Conservation (phyloP, 768 basidiomycete genomes). For the Mycena vulgaris region DNA sequence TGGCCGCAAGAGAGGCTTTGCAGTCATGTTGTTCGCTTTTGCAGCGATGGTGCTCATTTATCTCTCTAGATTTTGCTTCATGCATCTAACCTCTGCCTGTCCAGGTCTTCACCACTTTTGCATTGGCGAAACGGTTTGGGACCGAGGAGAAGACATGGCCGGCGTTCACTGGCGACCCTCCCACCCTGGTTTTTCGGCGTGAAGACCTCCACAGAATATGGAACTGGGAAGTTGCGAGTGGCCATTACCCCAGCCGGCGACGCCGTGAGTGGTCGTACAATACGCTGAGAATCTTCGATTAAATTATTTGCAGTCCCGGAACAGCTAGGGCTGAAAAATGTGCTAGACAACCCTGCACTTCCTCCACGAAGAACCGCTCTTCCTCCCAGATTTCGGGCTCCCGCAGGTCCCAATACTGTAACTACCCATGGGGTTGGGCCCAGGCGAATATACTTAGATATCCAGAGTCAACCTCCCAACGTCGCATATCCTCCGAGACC, state of each 20-base stretch:
- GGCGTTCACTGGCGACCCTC: slow-evolving; percentile 35
- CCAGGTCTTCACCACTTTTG: slow-evolving; percentile 33
- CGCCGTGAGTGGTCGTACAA: slow-evolving; percentile 67
- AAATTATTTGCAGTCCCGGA: slow-evolving; percentile 72
- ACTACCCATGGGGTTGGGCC: slow-evolving; percentile 83
- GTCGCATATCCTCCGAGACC: slow-evolving; percentile 93
- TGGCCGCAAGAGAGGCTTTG: slow-evolving; percentile 62
- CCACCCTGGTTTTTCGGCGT: slow-evolving; percentile 68
- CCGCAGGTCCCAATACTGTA: slow-evolving; percentile 63
- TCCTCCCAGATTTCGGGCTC: slow-evolving; percentile 64
- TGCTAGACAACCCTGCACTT: slow-evolving; percentile 82
- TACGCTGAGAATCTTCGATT: background rate
- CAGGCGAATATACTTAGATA: slow-evolving; percentile 82
- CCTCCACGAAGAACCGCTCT: slow-evolving; percentile 67
- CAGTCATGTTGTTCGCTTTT: slow-evolving; percentile 28
- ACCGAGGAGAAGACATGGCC: slow-evolving; percentile 37
- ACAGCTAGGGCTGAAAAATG: slow-evolving; percentile 68
- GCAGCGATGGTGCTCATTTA: slow-evolving; percentile 46
- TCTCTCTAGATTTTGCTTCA: slow-evolving; percentile 44
- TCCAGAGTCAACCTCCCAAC: slow-evolving; percentile 71
- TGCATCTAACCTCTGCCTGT: background rate
- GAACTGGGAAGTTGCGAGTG: slow-evolving; percentile 95
- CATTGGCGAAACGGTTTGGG: slow-evolving; percentile 32
- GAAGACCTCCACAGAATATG: slow-evolving; percentile 93
- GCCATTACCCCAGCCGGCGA: slow-evolving; percentile 91